Evolutionary conservation across 2,329 filamentous ascomycete genomes (phyloP), one percentile per base, ranked within the genome.

Genomic region (Botrytis cinerea): DNA sequence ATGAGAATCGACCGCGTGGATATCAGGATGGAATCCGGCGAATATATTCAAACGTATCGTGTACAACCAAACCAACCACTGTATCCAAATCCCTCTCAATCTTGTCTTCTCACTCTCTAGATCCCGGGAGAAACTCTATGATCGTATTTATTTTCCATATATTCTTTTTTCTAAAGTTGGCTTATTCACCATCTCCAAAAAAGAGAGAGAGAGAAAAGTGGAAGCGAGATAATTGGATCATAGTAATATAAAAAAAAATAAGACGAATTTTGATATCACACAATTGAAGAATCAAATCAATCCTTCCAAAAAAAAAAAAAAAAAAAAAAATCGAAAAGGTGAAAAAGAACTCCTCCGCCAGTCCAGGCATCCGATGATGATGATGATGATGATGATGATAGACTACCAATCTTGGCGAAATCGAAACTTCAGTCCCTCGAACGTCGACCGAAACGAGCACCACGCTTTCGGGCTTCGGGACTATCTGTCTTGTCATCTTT

Each of bases 31-130:
- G 8, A 54, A 54, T 5, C 14, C 6, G 51, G n/a, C 2, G 14
- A 28, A 54, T 22, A 25, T 54, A 25, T 2, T 8, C 12, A 0
- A 2, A 7, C n/a, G 1, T 0, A 2, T 54, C 16, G 5, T 18
- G 5, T 14, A 54, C 51, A n/a, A 54, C 28, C 28, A 28, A 28
- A 28, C 28, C 28, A 28, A 54, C 14, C 51, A 54, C 16, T 14
- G 1, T 28, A 16, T 28, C 3, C 25, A 28, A 54, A 28, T 18
- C 51, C 51, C 25, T 54, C n/a, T 8, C 2, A 54, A 6, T 28
- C 2, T 28, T 54, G 1, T 8, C 48, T 54, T 54, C 25, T 54
- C 48, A 54, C n/a, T 6, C 14, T 6, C 14, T 38, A 16, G 28
- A 14, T 28, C 5, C 25, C 5, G n/a, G 51, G 14, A n/a, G 1